phyloP scores from a whole-genome alignment of 202 grass and related monocot genomes.

The Digitaria exilis region DNA sequence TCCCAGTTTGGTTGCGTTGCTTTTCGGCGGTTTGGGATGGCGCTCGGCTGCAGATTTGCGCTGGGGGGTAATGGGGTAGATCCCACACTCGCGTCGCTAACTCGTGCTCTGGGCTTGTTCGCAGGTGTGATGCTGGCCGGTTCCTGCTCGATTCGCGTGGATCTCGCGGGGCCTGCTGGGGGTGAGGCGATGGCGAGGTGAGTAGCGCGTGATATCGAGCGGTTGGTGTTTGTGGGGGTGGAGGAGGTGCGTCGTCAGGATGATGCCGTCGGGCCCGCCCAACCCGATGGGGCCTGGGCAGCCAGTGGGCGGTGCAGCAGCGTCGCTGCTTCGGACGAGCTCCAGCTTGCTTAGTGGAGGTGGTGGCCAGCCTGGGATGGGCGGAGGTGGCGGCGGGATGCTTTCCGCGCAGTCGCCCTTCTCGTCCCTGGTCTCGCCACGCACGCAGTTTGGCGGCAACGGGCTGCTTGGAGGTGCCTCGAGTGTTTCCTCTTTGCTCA shows the following conservation, averaged over 20 bases:
- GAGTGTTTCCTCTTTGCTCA: conserved; percentile 75
- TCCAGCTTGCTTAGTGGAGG: conserved; percentile 60
- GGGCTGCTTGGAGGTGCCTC: conserved; percentile 71
- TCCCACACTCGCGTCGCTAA: conserved; percentile 26
- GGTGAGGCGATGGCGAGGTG: conserved; percentile 23
- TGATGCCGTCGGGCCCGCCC: conserved; percentile 78
- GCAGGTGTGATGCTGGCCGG: conserved; percentile 28
- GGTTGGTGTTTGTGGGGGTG: conserved; percentile 5
- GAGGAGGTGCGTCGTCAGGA: conserved; percentile 28
- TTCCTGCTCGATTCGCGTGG: conserved; percentile 33
- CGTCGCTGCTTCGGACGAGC: conserved; percentile 70
- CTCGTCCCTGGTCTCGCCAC: conserved; percentile 71
- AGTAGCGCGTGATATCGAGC: conserved; percentile 29
- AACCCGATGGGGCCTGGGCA: conserved; percentile 73
- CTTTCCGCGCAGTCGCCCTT: conserved; percentile 71
- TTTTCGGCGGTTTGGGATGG: background rate
- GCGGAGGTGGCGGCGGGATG: conserved; percentile 33
- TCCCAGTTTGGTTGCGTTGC: background rate
- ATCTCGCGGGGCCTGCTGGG: conserved; percentile 28
- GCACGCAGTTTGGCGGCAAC: conserved; percentile 70
- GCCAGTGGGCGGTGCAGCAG: conserved; percentile 52
- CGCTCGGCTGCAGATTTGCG: conserved; percentile 1
- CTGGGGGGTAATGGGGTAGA: conserved; percentile 1
- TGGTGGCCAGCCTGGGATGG: conserved; percentile 56
- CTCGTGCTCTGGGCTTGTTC: conserved; percentile 37